Percentiles rank a stretch among this genome's conserved stretches.
Evolutionary conservation across 1,284 basidiomycete species (phyloP).

Genomic region (Amylostereum chailletii): DNA sequence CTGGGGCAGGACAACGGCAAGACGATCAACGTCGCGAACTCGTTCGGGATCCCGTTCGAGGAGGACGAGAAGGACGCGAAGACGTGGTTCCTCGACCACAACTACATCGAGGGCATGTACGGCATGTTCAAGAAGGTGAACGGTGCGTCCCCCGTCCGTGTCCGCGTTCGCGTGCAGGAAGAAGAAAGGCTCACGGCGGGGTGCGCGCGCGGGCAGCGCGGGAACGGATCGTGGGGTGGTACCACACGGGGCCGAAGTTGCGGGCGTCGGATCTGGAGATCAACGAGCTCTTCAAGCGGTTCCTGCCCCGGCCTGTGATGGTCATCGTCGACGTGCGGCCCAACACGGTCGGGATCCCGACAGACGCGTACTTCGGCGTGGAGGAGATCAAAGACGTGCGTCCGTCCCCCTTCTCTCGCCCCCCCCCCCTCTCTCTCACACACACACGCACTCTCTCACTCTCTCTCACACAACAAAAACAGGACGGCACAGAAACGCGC

Average conservation of each 20-base stretch:
- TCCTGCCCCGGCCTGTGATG: slow-evolving; percentile 91
- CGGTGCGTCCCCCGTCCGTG: slow-evolving; percentile 46
- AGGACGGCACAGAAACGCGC: slow-evolving; percentile 77
- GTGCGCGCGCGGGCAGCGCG: slow-evolving; percentile 49
- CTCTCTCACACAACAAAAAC: not conserved
- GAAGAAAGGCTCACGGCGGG: slow-evolving; percentile 10
- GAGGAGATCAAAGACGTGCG: slow-evolving; percentile 98
- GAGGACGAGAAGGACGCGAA: slow-evolving; percentile 97
- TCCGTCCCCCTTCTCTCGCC: slow-evolving; percentile 11
- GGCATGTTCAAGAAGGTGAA: slow-evolving; percentile 99
- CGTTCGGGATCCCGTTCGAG: slow-evolving; percentile 94
- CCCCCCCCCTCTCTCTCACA: not conserved
- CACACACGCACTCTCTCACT: not conserved
- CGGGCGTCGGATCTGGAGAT: slow-evolving; percentile 96
- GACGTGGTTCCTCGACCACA: slow-evolving; percentile 98
- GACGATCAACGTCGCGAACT: slow-evolving; percentile 94
- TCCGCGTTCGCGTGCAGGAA: slow-evolving; percentile 1
- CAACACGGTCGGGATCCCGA: slow-evolving; percentile 89
- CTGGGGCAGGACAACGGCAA: slow-evolving; percentile 92
- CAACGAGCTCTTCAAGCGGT: slow-evolving; percentile 92
- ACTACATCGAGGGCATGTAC: slow-evolving; percentile 98
- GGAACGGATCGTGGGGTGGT: slow-evolving; percentile 98
- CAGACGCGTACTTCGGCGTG: slow-evolving; percentile 95
- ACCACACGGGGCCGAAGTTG: slow-evolving; percentile 94
- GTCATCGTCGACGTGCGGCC: slow-evolving; percentile 96